Evolutionary conservation across 2,329 filamentous ascomycete genomes (phyloP).

Genomic region (Erysiphe pisi): DNA sequence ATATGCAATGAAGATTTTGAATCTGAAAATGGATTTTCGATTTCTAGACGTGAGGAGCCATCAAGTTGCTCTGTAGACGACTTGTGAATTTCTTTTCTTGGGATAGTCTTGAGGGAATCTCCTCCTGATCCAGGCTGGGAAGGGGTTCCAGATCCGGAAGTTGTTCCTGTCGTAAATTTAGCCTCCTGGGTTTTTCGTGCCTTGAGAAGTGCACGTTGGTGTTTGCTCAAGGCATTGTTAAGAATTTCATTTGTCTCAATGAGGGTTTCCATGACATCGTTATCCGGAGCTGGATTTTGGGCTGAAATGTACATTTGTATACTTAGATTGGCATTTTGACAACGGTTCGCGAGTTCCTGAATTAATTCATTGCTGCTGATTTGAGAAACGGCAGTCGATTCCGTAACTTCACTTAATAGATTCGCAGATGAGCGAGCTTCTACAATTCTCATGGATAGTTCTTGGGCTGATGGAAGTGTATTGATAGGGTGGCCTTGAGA

Average conservation of each 20-base stretch:
- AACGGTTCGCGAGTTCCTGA: conserved; percentile 82
- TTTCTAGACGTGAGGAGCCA: too few relatives aligned
- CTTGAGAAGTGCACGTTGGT: conserved; percentile 67
- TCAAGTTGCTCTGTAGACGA: too few relatives aligned
- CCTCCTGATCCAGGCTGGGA: too few relatives aligned
- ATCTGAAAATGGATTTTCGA: too few relatives aligned
- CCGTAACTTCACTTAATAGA: conserved; percentile 80
- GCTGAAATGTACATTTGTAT: conserved; percentile 78
- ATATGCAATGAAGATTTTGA: too few relatives aligned
- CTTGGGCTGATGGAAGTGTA: conserved; percentile 54
- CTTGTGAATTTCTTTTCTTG: too few relatives aligned
- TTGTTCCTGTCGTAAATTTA: neutral
- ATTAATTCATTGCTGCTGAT: conserved; percentile 76
- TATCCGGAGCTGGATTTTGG: conserved; percentile 70
- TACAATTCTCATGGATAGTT: conserved; percentile 73
- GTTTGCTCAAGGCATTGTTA: conserved; percentile 67
- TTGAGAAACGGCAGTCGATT: conserved; percentile 68
- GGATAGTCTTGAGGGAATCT: too few relatives aligned
- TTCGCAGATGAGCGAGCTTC: conserved; percentile 86
- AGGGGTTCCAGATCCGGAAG: too few relatives aligned
- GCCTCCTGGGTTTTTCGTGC: conserved; percentile 42
- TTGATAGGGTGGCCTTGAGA: conserved; percentile 43
- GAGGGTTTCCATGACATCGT: conserved; percentile 83
- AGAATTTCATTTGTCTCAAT: conserved; percentile 94
- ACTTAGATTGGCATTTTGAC: conserved; percentile 65